Base-by-base conservation (phyloP, 2,329 filamentous ascomycete species). In the Trichothecium roseum region DNA sequence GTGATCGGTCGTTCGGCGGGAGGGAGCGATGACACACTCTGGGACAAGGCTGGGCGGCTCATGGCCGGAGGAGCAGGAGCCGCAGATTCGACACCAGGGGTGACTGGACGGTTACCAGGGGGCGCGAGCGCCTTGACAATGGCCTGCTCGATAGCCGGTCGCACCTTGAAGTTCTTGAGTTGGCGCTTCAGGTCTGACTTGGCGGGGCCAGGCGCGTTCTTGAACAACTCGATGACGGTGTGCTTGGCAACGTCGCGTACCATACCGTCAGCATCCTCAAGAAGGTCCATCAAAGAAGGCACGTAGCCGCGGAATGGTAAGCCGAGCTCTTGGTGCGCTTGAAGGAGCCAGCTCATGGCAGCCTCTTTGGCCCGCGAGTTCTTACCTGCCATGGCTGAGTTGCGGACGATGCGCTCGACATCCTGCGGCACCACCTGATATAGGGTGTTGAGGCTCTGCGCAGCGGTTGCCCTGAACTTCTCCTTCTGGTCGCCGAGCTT, bases 181-280 rank as follows among this genome's bases (percentile, higher is more conserved):
- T 94, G 86, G 52, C 77, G 82, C 62, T 91, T 91, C 24, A 96
- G 64, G 51, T 95, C 88, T 2, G 82, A 82, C 56, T 94, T 94
- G 34, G 88, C 89, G 38, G 78, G 69, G 44, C 83, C 81, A 13
- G 87, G 83, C 1, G 86, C 87, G 49, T 75, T 78, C 44, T 82
- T 74, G 61, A 95, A 95, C 22, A 96, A 71, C 43, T 91, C 84
- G 40, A 95, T 83, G 33, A 95, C 79, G 2, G 84, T 82, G 37
- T 67, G 66, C 62, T 91, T 94, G 42, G 88, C 86, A 27, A 75
- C 73, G 50, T 94, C 87, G 54, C 89, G 78, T 44, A 95, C 87
- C 58, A 78, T 80, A 34, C 83, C 81, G 55, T 94, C 89, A 8
- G 87, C 83, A 56, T 95, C 88, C 59, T 95, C 89, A 29, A 95